Evolutionary conservation across 108 stramenopile species (phyloP), one percentile per base, ranked within the genome.

Genomic region (Epipyxis sp.): DNA sequence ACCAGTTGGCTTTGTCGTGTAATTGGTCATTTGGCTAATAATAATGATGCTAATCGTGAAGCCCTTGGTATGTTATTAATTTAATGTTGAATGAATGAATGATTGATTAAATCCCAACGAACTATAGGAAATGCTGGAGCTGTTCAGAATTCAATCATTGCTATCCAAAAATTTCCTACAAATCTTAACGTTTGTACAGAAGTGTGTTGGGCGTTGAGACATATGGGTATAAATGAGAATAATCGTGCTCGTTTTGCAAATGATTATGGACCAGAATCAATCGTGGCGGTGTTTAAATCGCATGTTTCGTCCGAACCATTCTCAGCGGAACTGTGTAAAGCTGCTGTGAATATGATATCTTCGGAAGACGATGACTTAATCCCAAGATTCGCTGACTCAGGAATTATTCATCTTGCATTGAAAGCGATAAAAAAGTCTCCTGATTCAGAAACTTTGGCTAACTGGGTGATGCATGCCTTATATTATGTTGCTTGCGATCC

Each of bases 1-100:
- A 65, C 34, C 34, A 6, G 61, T 65, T 65, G 61, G 61, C 20
- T 65, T 25, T 65, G 61, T 65, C 61, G 61, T 65, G 61, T 32
- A 6, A 35, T 65, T 29, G 61, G 61, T 13, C 61, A 65, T 25
- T 25, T 65, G 3, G 61, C 13, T 10, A 65, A 65, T 25, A 65
- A 65, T 37, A 65, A 65, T 37, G 61, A 3, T 16, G 34, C 27
- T 32, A 65, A 65, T 25, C 25, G 3, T 3, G 61, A 65, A 32
- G 10, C 34, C 6, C 10, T 65, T 16, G n/a, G n/a, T n/a, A n/a
- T n/a, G n/a, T n/a, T n/a, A n/a, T n/a, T n/a, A n/a, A n/a, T n/a
- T n/a, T n/a, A n/a, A n/a, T n/a, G n/a, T n/a, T n/a, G n/a, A n/a
- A n/a, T n/a, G n/a, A n/a, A n/a, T n/a, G n/a, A n/a, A n/a, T n/a